Conservation (phyloP, 139 green algal genomes). For the Tetradesmus obliquus region DNA sequence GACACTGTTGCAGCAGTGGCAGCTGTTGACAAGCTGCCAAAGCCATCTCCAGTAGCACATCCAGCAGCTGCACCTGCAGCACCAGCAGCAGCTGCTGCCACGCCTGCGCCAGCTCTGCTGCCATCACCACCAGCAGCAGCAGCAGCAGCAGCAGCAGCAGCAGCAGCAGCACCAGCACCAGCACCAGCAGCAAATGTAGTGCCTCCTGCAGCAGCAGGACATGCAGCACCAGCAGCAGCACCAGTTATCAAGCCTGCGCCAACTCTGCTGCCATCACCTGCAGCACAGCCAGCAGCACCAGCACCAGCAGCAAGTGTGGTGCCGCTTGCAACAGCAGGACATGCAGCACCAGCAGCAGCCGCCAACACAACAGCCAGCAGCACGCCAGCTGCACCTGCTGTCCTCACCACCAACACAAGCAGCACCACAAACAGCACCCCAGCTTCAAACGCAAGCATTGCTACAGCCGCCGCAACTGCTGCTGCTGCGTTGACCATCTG, state of each 20-base stretch:
- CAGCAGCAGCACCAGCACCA: background rate
- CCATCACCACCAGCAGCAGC: background rate
- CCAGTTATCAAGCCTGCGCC: background rate
- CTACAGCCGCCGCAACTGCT: no score
- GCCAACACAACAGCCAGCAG: no score
- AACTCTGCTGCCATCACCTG: background rate
- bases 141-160: background rate
- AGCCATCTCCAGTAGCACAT: background rate
- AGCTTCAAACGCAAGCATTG: background rate
- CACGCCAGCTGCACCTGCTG: no score
- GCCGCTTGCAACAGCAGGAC: no score
- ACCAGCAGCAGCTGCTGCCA: constrained; percentile 4
- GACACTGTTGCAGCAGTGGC: background rate
- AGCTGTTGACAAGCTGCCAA: background rate
- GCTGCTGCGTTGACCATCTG: background rate
- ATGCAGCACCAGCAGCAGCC: no score
- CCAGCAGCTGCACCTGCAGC: background rate
- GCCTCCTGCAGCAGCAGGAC: background rate
- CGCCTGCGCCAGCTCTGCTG: background rate
- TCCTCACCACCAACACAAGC: no score
- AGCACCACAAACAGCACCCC: no score
- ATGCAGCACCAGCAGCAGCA: background rate
- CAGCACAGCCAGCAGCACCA: background rate
- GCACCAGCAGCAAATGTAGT: background rate
- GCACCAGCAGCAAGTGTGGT: background rate